Evolutionary conservation across 306 rosid genomes (phyloP).

Genomic region (Pyrus pyrifolia): DNA sequence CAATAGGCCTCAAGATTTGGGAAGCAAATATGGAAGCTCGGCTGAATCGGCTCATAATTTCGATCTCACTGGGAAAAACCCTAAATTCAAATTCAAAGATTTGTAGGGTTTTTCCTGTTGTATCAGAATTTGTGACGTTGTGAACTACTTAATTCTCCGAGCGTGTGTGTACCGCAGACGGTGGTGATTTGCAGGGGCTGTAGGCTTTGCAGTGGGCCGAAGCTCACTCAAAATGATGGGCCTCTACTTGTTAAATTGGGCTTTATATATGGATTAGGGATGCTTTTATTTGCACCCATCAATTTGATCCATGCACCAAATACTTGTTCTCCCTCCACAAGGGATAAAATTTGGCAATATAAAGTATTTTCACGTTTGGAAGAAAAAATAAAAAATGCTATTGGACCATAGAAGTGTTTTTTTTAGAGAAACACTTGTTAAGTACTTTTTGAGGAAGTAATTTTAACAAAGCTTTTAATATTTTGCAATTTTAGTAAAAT

Average conservation of each 20-base stretch:
- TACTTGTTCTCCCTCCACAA: background rate
- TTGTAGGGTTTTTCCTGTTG: background rate
- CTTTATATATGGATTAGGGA: background rate
- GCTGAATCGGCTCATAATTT: conserved; percentile 39
- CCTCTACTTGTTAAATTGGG: background rate
- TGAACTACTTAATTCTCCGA: background rate
- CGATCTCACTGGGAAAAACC: background rate
- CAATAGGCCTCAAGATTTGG: conserved; percentile 16
- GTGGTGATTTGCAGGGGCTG: background rate
- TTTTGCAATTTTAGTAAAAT: too few relatives aligned
- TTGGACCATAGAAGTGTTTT: too few relatives aligned
- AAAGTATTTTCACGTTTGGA: too few relatives aligned
- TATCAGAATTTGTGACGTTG: background rate
- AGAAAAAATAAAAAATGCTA: too few relatives aligned
- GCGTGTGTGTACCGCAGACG: background rate
- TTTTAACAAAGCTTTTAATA: too few relatives aligned
- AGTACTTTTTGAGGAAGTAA: too few relatives aligned
- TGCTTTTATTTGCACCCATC: background rate
- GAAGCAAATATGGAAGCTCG: conserved; percentile 31
- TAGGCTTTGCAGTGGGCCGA: background rate
- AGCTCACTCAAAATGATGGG: background rate
- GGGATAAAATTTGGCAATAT: too few relatives aligned
- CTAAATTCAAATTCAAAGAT: background rate
- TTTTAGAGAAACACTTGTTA: too few relatives aligned
- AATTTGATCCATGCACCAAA: background rate